Conservation (phyloP, 2,329 filamentous ascomycete genomes). For the Epichloe elymi region DNA sequence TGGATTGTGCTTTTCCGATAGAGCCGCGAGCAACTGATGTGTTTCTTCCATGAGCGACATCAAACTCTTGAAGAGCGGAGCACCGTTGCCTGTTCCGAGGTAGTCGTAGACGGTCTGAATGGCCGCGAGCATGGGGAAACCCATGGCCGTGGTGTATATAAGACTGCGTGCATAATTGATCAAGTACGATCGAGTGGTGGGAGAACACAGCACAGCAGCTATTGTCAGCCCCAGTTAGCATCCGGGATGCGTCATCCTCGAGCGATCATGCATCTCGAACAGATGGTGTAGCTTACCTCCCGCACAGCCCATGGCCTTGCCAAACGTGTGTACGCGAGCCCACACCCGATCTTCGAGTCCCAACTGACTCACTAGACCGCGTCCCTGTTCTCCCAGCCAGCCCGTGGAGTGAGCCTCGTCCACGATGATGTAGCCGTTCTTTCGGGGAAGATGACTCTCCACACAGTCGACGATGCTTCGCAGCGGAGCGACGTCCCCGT, state of each 20-base stretch:
- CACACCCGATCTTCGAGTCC: constrained; percentile 43
- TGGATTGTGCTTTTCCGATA: constrained; percentile 15
- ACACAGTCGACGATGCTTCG: constrained; percentile 44
- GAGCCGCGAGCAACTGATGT: constrained; percentile 28
- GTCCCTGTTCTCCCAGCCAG: constrained; percentile 40
- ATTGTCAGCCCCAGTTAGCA: background rate
- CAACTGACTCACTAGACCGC: constrained; percentile 43
- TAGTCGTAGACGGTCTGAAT: constrained; percentile 46
- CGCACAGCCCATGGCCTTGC: constrained; percentile 53
- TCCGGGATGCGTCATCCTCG: accelerated
- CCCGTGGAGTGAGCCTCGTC: constrained; percentile 59
- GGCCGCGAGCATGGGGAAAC: constrained; percentile 44
- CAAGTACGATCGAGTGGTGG: constrained; percentile 46
- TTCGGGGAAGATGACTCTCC: constrained; percentile 37
- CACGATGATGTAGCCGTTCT: constrained; percentile 50
- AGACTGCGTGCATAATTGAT: constrained; percentile 65
- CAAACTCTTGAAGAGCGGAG: constrained; percentile 18
- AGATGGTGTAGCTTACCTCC: constrained; percentile 41
- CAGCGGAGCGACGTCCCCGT: constrained; percentile 59
- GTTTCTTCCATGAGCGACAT: constrained; percentile 26
- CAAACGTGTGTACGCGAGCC: constrained; percentile 50
- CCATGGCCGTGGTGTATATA: constrained; percentile 62
- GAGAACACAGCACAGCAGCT: constrained; percentile 48
- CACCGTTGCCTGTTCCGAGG: constrained; percentile 35
- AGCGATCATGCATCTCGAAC: too few relatives aligned